phyloP scores from a whole-genome alignment of 768 basidiomycete genomes.

The Pleurotus ostreatus region DNA sequence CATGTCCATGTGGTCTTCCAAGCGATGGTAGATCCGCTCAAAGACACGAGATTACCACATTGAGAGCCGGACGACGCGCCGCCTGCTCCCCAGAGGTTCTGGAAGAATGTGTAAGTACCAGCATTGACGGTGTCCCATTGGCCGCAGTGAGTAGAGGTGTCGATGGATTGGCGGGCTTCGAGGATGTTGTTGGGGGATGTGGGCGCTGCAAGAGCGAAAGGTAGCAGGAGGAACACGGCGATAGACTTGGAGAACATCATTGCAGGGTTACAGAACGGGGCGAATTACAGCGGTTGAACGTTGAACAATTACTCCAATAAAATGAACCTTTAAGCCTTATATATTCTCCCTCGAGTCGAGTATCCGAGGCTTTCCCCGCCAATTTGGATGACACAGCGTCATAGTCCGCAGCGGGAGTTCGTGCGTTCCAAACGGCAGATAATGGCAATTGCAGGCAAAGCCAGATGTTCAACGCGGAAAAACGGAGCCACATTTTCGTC shows the following conservation, averaged over 20 bases:
- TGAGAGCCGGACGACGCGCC: constrained; percentile 45
- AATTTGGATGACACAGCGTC: neutral
- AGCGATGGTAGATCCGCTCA: constrained; percentile 35
- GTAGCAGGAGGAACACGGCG: constrained; percentile 5
- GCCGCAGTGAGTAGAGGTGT: constrained; percentile 36
- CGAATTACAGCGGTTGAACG: neutral
- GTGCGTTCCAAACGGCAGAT: neutral
- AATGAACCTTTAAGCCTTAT: neutral
- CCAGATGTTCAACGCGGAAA: neutral
- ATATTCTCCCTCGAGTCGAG: neutral
- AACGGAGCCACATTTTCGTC: constrained; percentile 4
- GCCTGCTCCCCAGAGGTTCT: constrained; percentile 43
- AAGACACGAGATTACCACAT: constrained; percentile 42
- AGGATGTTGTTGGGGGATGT: constrained; percentile 3
- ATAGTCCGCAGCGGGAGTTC: neutral
- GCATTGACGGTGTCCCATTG: constrained; percentile 48
- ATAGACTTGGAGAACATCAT: constrained; percentile 4
- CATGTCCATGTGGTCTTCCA: constrained; percentile 57
- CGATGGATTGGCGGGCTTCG: constrained; percentile 21
- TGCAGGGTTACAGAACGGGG: neutral
- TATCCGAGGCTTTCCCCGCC: neutral
- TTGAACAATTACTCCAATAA: neutral
- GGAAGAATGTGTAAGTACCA: constrained; percentile 43
- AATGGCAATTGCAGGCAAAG: neutral
- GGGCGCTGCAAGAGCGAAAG: constrained; percentile 14